Conservation (phyloP, 176 grass and related monocot genomes). For the Otatea glauca region DNA sequence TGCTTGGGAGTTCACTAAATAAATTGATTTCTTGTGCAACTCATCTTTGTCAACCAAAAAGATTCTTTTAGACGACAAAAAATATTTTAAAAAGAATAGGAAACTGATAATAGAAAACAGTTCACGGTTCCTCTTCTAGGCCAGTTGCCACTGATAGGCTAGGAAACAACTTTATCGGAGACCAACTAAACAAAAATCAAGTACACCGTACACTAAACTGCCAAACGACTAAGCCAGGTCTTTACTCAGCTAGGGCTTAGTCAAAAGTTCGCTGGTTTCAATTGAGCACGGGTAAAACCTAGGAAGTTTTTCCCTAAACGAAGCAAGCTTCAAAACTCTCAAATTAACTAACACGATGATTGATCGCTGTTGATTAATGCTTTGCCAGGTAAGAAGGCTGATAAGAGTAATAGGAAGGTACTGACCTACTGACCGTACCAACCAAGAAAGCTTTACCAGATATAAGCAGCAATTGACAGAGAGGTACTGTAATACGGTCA, state of each 20-base stretch:
- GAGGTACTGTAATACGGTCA: background rate
- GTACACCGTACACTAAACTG: background rate
- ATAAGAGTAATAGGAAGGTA: constrained; percentile 15
- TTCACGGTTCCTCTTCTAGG: too few species aligned
- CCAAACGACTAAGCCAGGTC: background rate
- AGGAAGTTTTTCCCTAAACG: background rate
- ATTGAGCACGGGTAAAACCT: background rate
- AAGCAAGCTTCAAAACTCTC: background rate
- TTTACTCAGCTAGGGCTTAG: constrained; percentile 1
- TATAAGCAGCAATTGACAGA: background rate
- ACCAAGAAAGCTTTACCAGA: background rate
- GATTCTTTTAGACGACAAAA: background rate
- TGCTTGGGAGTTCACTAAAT: background rate
- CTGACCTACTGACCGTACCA: background rate
- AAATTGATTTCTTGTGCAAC: background rate
- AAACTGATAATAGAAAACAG: constrained; percentile 13
- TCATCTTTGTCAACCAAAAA: background rate
- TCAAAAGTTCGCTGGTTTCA: background rate
- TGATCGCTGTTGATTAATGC: background rate
- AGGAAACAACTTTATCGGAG: background rate
- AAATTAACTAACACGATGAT: background rate
- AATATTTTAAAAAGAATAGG: background rate
- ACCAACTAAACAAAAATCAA: background rate
- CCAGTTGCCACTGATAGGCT: too few species aligned
- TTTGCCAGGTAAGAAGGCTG: background rate